phyloP scores from a whole-genome alignment of 2,329 filamentous ascomycete species.

The Penicillium italicum region DNA sequence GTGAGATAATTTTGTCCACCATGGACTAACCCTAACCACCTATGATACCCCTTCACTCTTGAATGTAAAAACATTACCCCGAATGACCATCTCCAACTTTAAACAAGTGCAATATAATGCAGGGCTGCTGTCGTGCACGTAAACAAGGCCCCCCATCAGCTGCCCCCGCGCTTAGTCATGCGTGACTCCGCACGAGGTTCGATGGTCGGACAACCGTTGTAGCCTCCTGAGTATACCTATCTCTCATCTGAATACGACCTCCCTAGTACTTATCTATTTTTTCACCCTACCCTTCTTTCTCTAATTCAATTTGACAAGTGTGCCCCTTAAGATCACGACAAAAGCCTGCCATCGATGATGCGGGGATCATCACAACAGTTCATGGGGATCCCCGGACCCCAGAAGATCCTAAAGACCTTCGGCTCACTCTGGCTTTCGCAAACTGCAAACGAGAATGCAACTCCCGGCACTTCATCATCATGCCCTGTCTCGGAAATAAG shows the following conservation, averaged over 20 bases:
- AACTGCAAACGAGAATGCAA: constrained; percentile 6
- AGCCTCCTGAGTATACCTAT: not conserved
- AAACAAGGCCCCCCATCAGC: not conserved
- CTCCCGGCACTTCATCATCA: constrained; percentile 16
- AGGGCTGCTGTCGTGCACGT: not conserved
- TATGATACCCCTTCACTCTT: constrained; percentile 20
- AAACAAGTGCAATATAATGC: not conserved
- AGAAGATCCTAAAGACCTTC: constrained; percentile 34
- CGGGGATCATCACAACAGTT: constrained; percentile 20
- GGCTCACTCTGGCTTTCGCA: constrained; percentile 31
- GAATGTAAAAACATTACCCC: not conserved
- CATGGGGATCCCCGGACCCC: constrained; percentile 32
- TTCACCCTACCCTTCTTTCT: not conserved
- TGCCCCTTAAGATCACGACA: not conserved
- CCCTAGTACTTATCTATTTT: not conserved
- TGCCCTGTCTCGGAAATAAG: constrained; percentile 48
- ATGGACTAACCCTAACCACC: not conserved
- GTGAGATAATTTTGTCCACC: not conserved
- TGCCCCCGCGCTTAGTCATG: constrained; percentile 8
- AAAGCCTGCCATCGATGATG: constrained; percentile 9
- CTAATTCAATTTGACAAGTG: not conserved
- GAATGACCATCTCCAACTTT: not conserved
- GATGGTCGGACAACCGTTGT: not conserved
- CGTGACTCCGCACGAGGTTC: constrained; percentile 3
- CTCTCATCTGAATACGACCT: not conserved